Percentiles rank a stretch among this genome's conserved stretches.
These are phyloP conservation scores for Emergomyces pasteurianus DNA, from an alignment of 2,329 filamentous ascomycete species.

Conservation along the genomic window DNA sequence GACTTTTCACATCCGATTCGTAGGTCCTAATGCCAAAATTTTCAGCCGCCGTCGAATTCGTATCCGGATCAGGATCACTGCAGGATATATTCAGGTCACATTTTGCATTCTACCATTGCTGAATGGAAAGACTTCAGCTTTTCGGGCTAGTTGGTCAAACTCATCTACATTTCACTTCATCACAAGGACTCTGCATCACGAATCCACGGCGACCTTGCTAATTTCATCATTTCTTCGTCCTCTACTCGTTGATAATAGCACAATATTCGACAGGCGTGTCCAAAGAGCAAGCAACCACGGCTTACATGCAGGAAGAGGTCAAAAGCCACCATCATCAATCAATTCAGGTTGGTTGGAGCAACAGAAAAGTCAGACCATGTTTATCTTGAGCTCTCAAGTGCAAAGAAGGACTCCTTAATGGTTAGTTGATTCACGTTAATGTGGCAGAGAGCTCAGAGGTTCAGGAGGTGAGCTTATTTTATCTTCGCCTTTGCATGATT, in stretches of 20 bases:
- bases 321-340: no score
- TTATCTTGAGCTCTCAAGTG: background rate
- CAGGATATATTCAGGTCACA: background rate
- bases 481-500: background rate
- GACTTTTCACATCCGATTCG: background rate
- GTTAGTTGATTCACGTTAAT: no score
- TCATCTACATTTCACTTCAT: background rate
- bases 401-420: background rate
- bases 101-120: background rate
- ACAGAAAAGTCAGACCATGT: no score
- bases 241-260: no score
- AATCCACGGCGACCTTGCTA: background rate
- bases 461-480: background rate
- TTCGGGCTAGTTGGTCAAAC: background rate
- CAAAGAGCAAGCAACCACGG: no score
- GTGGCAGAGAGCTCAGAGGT: background rate
- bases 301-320: no score
- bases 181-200: background rate
- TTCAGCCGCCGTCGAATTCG: background rate
- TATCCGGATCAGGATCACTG: background rate
- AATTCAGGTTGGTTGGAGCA: no score
- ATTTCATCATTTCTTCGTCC: no score
- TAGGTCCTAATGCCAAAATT: background rate
- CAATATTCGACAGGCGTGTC: no score
- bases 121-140: background rate